These are phyloP conservation scores for Rhamnella rubrinervis DNA, from an alignment of 331 rosid genomes.

Conservation along the genomic window DNA sequence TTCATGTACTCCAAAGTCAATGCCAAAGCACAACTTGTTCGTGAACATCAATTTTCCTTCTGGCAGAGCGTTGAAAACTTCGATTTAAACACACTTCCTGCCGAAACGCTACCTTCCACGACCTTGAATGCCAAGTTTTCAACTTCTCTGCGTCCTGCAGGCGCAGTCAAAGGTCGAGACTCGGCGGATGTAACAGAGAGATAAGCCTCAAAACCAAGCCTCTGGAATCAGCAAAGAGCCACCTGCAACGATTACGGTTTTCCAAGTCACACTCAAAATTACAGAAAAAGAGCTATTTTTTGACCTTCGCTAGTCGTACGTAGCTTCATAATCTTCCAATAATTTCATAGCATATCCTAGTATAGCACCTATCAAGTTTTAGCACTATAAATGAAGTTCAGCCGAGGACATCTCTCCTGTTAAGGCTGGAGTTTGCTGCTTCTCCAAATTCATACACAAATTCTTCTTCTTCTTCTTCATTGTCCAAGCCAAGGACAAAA, in stretches of 20 bases:
- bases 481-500: not conserved
- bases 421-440: not conserved
- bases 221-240: conserved; percentile 29
- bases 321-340: not conserved
- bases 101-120: conserved; percentile 6
- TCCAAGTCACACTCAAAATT: conserved; percentile 32
- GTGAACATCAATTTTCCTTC: not conserved
- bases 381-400: not conserved
- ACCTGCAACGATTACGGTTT: conserved; percentile 7
- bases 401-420: not conserved
- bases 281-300: not conserved
- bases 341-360: not conserved
- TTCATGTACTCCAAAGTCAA: conserved; percentile 1
- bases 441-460: not conserved
- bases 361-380: not conserved
- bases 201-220: conserved; percentile 9
- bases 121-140: conserved; percentile 5
- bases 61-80: conserved; percentile 14
- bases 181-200: conserved; percentile 12
- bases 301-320: not conserved
- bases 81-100: not conserved
- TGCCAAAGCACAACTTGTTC: conserved; percentile 19
- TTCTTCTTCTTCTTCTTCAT: not conserved
- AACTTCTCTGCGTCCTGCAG: not conserved
- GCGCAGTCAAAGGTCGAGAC: conserved; percentile 26